Base-by-base conservation (phyloP, 495 filamentous ascomycete genomes). In the Tuber melanosporum region DNA sequence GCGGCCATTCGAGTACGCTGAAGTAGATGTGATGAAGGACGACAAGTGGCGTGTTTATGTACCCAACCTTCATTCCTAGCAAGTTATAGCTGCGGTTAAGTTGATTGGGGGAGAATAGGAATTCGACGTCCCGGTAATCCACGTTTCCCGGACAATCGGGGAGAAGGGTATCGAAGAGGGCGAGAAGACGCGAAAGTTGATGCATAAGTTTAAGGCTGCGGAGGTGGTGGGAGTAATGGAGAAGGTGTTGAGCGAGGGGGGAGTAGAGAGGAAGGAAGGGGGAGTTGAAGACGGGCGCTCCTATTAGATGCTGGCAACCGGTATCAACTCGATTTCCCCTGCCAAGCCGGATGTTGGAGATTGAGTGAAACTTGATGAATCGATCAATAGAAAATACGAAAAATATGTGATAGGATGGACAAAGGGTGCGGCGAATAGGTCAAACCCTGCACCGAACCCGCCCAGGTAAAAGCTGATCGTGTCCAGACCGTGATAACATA, bases 21-120 rank as follows among this genome's bases (percentile, higher is more conserved):
- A 82, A 75, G 77, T 82, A 19, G 80, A 82, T 49, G 81, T 82
- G 7, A 82, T 82, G 80, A 72, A 71, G 45, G 44, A 71, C 41
- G 74, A 72, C 1, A 75, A 77, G 22, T 72, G 79, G 73, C 49
- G 71, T 49, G 46, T 79, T 22, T 82, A 82, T 76, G 81, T 82
- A 75, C 71, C n/a, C 32, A 72, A 66, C 32, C 57, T 26, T 66
- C 26, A 32, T 62, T 49, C 26, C 39, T 17, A 32, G 20, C 39
- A 17, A 5, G 57, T 36, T 36, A 66, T 8, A 12, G 57, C 57
- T 12, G 15, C 1, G 10, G 19, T 0, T 3, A 42, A 17, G 41
- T 69, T 78, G 20, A 78, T 19, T 8, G 39, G 19, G 26, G 8
- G 0, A 6, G 22, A 14, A 32, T 20, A 80, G 78, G 78, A 80